Percentiles rank a stretch among this genome's conserved stretches.
Conservation (phyloP, 257 asterid species). For the Apocynum venetum region DNA sequence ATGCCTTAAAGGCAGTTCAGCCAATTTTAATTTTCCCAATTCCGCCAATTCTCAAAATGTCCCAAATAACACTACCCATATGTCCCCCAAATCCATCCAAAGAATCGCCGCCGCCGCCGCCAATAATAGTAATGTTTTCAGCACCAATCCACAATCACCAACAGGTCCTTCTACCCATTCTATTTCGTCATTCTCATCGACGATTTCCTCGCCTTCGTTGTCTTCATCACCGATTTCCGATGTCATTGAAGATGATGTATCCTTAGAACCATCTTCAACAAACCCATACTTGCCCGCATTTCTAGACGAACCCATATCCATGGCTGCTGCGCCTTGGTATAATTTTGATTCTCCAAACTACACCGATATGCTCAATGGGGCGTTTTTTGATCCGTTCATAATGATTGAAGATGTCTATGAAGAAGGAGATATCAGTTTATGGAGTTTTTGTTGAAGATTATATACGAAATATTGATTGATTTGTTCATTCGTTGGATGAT, state of each 20-base stretch:
- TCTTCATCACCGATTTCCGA: not conserved
- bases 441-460: conserved; percentile 65
- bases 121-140: not conserved
- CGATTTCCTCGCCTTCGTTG: not conserved
- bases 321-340: conserved; percentile 39
- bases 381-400: conserved; percentile 50
- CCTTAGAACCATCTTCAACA: not conserved
- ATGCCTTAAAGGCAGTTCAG: conserved; percentile 68
- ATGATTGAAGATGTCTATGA: conserved; percentile 40
- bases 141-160: not conserved
- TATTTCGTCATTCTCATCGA: too few species aligned
- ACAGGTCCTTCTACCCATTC: too few species aligned
- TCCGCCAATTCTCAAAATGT: conserved; percentile 8
- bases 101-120: conserved; percentile 54
- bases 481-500: conserved; percentile 28
- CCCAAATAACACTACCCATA: not conserved
- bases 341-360: conserved; percentile 76
- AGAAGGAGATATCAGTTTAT: conserved; percentile 58
- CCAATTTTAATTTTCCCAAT: conserved; percentile 69
- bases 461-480: not conserved
- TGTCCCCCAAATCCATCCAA: conserved; percentile 85
- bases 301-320: conserved; percentile 14
- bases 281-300: not conserved
- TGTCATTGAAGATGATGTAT: conserved; percentile 27
- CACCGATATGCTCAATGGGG: conserved; percentile 51